Conservation (phyloP, 2,329 filamentous ascomycete genomes). For the Ophiocordyceps camponoti-floridani region DNA sequence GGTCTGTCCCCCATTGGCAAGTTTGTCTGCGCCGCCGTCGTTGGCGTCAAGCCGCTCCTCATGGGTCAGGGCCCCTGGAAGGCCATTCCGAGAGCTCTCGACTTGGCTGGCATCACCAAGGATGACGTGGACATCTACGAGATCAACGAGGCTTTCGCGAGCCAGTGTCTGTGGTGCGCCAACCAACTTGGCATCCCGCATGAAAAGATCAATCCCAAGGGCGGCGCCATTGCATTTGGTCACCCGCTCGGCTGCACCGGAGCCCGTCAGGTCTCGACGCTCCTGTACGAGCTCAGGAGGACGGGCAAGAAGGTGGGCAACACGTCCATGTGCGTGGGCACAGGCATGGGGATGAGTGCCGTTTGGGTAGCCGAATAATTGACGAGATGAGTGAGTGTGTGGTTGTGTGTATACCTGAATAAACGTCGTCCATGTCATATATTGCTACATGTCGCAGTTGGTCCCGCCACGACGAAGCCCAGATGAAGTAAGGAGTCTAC, state of each 20-base stretch:
- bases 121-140: constrained; percentile 94
- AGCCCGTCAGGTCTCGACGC: constrained; percentile 78
- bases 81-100: constrained; percentile 81
- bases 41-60: constrained; percentile 78
- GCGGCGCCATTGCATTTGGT: constrained; percentile 87
- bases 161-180: constrained; percentile 84
- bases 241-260: constrained; percentile 92
- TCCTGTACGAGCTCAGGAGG: constrained; percentile 77
- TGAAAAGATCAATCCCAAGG: constrained; percentile 93
- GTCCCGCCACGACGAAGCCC: not conserved
- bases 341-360: constrained; percentile 94
- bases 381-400: not conserved
- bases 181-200: constrained; percentile 68
- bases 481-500: not conserved
- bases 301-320: constrained; percentile 74
- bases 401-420: not conserved
- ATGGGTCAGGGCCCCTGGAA: constrained; percentile 96
- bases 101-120: constrained; percentile 69
- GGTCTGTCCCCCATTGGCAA: constrained; percentile 85
- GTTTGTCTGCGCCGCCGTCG: constrained; percentile 69
- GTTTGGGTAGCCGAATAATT: constrained; percentile 83
- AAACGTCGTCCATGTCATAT: not conserved
- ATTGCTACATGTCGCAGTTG: not conserved
- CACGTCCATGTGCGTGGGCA: constrained; percentile 92
- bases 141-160: constrained; percentile 98